phyloP scores from a whole-genome alignment of 495 filamentous ascomycete genomes.

The Penicillium robsamsonii region DNA sequence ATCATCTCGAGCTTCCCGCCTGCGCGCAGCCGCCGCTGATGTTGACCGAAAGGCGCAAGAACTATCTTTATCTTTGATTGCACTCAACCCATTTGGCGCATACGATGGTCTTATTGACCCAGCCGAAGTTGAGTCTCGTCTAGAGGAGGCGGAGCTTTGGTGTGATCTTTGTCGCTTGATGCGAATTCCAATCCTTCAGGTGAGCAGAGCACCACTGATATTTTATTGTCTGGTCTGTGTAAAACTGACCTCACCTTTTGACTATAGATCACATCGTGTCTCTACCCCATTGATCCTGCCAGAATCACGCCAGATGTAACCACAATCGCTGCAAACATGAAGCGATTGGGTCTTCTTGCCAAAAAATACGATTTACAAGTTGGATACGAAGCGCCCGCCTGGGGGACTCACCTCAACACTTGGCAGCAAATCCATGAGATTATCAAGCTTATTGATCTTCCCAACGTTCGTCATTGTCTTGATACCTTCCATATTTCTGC shows the following conservation, averaged over 20 bases:
- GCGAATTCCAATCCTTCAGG: constrained; percentile 18
- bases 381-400: constrained; percentile 12
- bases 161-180: constrained; percentile 18
- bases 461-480: constrained; percentile 12
- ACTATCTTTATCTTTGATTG: constrained; percentile 10
- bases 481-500: constrained; percentile 15
- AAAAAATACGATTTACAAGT: constrained; percentile 10
- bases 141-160: constrained; percentile 19
- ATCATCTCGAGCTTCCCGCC: constrained; percentile 1
- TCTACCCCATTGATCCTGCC: constrained; percentile 14
- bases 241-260: not conserved
- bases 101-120: constrained; percentile 14
- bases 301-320: constrained; percentile 10
- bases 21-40: constrained; percentile 13
- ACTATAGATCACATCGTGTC: constrained; percentile 14
- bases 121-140: constrained; percentile 2
- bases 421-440: constrained; percentile 15
- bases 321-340: constrained; percentile 16
- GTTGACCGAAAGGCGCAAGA: constrained; percentile 5
- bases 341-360: constrained; percentile 8
- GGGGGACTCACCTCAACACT: constrained; percentile 14
- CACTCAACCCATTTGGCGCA: constrained; percentile 18
- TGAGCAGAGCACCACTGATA: not conserved
- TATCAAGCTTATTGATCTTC: constrained; percentile 8
- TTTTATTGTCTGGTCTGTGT: not conserved